Evolutionary conservation across 176 grass and related monocot genomes (phyloP).

Genomic region (Aegilops longissima): DNA sequence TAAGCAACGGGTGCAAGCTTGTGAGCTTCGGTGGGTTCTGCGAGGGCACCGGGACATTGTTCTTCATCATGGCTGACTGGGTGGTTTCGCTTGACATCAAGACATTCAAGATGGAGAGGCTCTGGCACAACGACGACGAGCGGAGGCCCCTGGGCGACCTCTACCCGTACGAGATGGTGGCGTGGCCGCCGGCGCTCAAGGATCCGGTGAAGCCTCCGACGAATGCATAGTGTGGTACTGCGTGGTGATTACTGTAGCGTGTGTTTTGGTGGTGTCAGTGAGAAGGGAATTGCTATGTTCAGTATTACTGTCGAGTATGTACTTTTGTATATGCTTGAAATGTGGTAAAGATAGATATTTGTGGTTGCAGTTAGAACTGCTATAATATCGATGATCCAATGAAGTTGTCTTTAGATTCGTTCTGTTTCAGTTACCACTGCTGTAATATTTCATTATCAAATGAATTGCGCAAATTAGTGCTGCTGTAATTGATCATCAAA

Average conservation of each 20-base stretch:
- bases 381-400: background rate
- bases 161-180: slow-evolving; percentile 55
- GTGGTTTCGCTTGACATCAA: slow-evolving; percentile 41
- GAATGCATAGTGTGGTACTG: background rate
- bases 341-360: background rate
- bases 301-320: background rate
- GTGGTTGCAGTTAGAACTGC: background rate
- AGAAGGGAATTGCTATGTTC: background rate
- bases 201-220: background rate
- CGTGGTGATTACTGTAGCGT: background rate
- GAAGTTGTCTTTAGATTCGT: background rate
- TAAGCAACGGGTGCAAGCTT: slow-evolving; percentile 33
- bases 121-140: slow-evolving; percentile 45
- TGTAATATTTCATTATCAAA: background rate
- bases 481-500: background rate
- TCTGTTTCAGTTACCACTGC: background rate
- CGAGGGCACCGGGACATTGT: slow-evolving; percentile 36
- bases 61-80: slow-evolving; percentile 58
- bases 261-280: background rate
- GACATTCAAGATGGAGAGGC: slow-evolving; percentile 26
- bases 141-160: slow-evolving; percentile 26
- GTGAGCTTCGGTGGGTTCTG: slow-evolving; percentile 52
- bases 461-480: background rate
- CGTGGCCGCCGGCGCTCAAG: slow-evolving; percentile 46
- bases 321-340: background rate